Evolutionary conservation across 2,329 filamentous ascomycete genomes (phyloP), one percentile per base, ranked within the genome.

Genomic region (Pezicula radicicola): DNA sequence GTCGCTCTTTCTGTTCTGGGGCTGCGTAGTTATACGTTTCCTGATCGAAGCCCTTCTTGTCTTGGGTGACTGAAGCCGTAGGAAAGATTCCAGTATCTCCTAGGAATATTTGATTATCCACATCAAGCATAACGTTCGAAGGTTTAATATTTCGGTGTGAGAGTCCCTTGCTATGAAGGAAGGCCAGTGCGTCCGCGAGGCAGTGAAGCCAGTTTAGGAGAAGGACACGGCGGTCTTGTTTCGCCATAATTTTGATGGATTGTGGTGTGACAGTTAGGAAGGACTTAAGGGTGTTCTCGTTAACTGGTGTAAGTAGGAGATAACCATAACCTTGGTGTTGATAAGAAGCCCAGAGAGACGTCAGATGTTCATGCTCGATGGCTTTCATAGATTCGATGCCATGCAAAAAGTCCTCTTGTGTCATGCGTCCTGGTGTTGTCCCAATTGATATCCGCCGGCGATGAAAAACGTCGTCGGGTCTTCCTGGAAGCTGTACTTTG

Each of bases 141-240:
- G 87, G 88, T 55, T 82, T 83, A 64, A 92, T 89, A 46, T 82
- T 83, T 19, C 80, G 79, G 60, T 91, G 87, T 3, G 80, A 79
- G 21, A 82, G 76, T 1, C 83, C 82, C 45, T 77, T 78, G 55
- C 76, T 77, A 63, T 91, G 88, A 2, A 91, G 70, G 55, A 80
- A 87, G 49, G 84, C 81, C 15, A 91, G 64, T 1, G 86, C 84
- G 64, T 89, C 85, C 4, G 39, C 76, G 4, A 91, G 75, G 64
- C 88, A 91, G 62, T 88, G 83, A 61, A 91, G 80, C 88, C 88
- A 91, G 65, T 88, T 85, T 64, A 89, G 74, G 5, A 90, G 66
- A 15, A 87, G 70, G 43, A 75, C 71, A 33, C 84, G 76, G 25
- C 85, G 76, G 39, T 80, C 76, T 47, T 75, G 72, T 63, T 88